A percentile compares a stretch with the other conserved stretches of the same genome.
phyloP scores from a whole-genome alignment of 768 basidiomycete genomes.

The Hygrocybe coccinea region DNA sequence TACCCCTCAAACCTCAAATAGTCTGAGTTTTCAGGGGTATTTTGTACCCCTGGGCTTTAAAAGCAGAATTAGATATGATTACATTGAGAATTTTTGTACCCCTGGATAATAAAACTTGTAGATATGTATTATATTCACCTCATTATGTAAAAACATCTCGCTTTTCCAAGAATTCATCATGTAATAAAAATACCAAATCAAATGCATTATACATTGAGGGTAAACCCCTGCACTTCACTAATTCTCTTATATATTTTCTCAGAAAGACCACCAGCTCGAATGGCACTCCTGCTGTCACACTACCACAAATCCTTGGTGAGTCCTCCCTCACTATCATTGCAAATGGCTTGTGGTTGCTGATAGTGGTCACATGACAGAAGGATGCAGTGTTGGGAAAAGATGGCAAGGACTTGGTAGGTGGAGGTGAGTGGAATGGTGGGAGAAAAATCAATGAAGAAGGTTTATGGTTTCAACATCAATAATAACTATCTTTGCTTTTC shows the following conservation, averaged over 20 bases:
- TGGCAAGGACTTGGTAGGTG: conserved; percentile 57
- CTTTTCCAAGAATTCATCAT: too few species aligned
- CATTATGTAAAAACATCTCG: too few species aligned
- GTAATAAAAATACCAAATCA: too few species aligned
- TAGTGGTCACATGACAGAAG: conserved; percentile 70
- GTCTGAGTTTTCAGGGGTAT: too few species aligned
- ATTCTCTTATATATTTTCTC: conserved; percentile 98
- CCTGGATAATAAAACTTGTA: too few species aligned
- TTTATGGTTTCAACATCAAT: conserved; percentile 46
- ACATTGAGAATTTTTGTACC: too few species aligned
- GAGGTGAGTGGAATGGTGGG: conserved; percentile 82
- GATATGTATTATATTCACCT: too few species aligned
- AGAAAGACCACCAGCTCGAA: conserved; percentile 91
- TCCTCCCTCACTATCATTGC: conserved; percentile 54
- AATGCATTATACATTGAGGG: too few species aligned
- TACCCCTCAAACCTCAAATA: too few species aligned
- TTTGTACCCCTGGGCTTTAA: too few species aligned
- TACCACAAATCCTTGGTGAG: conserved; percentile 73
- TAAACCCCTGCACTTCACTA: too few species aligned
- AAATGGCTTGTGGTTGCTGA: conserved; percentile 83
- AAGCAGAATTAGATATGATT: too few species aligned
- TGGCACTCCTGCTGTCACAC: conserved; percentile 80
- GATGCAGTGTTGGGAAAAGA: conserved; percentile 62
- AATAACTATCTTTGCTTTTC: conserved; percentile 7
- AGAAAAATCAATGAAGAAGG: conserved; percentile 92